Base-by-base conservation (phyloP, 768 basidiomycete genomes). In the Lentinula raphanica region DNA sequence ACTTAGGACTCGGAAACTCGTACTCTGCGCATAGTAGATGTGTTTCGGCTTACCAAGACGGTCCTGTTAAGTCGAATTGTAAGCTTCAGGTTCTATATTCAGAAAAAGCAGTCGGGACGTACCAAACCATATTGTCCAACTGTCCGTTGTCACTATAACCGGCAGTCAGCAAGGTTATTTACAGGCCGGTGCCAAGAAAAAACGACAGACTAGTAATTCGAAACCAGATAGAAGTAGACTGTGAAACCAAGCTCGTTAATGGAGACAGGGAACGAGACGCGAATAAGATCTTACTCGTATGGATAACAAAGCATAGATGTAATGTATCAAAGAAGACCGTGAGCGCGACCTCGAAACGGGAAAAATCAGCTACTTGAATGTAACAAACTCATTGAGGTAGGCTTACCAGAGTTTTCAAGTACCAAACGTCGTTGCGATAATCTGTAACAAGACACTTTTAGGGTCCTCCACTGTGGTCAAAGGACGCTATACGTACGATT, bases 291-390 rank as follows among this genome's bases (percentile, higher is more conserved):
- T 46, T 36, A 54, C 60, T 59, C 15, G 60, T 54, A 48, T 61
- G 60, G n/a, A 36, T 50, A 11, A 59, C 50, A 29, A 59, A 61
- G 27, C 50, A 36, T 15, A 58, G 31, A 25, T 61, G 60, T 11
- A 61, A 7, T 15, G 60, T 61, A 39, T 61, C 60, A 17, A 61
- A 42, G 42, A 61, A 38, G 27, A 59, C 36, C 31, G 54, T 56
- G 12, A 32, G 27, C 11, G 36, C 44, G 27, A 61, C 60, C 60
- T 61, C 17, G 29, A 27, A 42, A 21, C 8, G 32, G 42, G n/a
- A 15, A 56, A 17, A 4, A 3, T 28, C 35, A 19, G 5, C 5
- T 36, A 13, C 15, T 13, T 27, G 32, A 11, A 7, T 35, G 46
- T 25, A 21, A 13, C 15, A 6, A 25, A 42, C 21, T n/a, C 15